Evolutionary conservation across 225 moss, liverwort and hornwort genomes (phyloP).

Genomic region (Pseudisothecium myosuroides): DNA sequence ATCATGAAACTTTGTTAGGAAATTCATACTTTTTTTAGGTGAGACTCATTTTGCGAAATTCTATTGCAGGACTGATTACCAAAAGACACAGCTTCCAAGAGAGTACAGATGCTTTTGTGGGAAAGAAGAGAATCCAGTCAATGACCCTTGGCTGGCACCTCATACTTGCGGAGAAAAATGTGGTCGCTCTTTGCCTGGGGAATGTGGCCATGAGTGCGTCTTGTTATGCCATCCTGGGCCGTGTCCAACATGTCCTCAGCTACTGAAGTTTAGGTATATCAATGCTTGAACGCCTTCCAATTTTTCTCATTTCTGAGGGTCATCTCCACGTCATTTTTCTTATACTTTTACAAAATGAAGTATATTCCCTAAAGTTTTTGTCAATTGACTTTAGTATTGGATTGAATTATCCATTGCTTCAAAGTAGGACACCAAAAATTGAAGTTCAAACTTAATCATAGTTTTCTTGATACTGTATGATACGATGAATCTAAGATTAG

Average conservation of each 20-base stretch:
- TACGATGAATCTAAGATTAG: background rate
- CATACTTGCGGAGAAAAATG: constrained; percentile 87
- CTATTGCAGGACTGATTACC: constrained; percentile 54
- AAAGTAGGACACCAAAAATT: background rate
- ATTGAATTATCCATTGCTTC: background rate
- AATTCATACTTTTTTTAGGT: background rate
- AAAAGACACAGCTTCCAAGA: constrained; percentile 50
- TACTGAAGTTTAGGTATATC: constrained; percentile 39
- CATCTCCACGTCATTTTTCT: background rate
- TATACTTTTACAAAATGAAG: background rate
- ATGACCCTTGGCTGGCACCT: constrained; percentile 90
- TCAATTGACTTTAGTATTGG: background rate
- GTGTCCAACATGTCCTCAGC: constrained; percentile 89
- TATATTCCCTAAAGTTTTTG: background rate
- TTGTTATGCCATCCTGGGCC: constrained; percentile 89
- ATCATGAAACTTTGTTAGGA: background rate
- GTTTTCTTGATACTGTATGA: background rate
- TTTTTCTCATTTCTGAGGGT: background rate
- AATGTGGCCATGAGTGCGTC: constrained; percentile 77
- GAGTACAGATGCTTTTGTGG: constrained; percentile 83
- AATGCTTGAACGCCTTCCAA: background rate
- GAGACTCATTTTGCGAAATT: background rate
- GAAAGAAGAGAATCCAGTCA: constrained; percentile 56
- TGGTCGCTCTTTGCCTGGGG: constrained; percentile 47
- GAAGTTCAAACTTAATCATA: background rate